Conservation (phyloP, 306 rosid species). For the Cajanus cajan region DNA sequence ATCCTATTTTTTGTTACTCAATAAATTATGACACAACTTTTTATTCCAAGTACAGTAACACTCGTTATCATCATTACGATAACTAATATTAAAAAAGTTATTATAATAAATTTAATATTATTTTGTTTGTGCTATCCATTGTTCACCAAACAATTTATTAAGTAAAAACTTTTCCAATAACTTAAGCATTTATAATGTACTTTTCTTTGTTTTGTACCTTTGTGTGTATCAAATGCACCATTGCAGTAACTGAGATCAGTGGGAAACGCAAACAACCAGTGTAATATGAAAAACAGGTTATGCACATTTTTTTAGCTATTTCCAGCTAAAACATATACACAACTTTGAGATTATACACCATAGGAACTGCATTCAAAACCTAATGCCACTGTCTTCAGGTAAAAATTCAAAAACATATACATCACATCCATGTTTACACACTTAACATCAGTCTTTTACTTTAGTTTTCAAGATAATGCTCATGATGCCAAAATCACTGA, state of each 20-base stretch:
- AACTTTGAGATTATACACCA: neutral
- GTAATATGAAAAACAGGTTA: neutral
- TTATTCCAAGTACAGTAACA: too few species aligned
- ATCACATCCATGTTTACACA: neutral
- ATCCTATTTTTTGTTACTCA: too few species aligned
- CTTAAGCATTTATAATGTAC: too few species aligned
- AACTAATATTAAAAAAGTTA: too few species aligned
- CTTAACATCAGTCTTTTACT: neutral
- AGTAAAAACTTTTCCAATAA: too few species aligned
- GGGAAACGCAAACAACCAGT: neutral
- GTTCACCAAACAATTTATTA: too few species aligned
- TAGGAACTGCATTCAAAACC: neutral
- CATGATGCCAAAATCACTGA: neutral
- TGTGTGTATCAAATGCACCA: too few species aligned
- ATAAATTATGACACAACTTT: too few species aligned
- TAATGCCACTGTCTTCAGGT: neutral
- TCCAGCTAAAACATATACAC: neutral
- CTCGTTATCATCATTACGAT: too few species aligned
- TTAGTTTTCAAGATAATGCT: neutral
- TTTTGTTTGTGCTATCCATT: too few species aligned
- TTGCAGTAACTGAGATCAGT: neutral
- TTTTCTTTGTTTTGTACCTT: too few species aligned
- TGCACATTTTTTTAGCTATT: neutral
- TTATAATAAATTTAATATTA: too few species aligned
- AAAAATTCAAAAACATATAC: neutral